phyloP scores from a whole-genome alignment of 305 asterid species.

The Fraxinus velutina region DNA sequence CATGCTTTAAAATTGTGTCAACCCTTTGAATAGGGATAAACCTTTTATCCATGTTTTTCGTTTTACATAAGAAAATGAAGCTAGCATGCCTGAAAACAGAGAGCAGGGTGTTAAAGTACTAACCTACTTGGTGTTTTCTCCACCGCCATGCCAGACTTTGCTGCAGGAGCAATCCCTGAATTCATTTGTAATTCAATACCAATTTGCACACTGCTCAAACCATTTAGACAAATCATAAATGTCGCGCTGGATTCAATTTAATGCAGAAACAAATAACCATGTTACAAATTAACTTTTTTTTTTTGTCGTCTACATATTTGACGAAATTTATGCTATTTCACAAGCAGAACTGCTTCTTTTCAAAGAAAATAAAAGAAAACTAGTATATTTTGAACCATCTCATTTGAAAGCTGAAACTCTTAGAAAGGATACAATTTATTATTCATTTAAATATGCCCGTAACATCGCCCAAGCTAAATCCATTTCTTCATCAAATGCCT shows the following conservation, averaged over 20 bases:
- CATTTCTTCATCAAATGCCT: not conserved
- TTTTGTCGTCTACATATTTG: not conserved
- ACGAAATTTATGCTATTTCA: not conserved
- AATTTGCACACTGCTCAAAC: not conserved
- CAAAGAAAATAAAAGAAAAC: not conserved
- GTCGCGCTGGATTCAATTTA: not conserved
- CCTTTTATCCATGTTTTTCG: not conserved
- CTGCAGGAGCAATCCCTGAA: constrained; percentile 29
- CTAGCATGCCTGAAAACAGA: not conserved
- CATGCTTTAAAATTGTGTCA: not conserved
- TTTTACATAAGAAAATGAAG: not conserved
- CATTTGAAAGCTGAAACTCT: not conserved
- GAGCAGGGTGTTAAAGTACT: constrained; percentile 16
- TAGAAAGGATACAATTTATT: not conserved
- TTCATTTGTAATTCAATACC: constrained; percentile 27
- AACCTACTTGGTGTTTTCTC: constrained; percentile 38
- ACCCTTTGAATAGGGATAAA: not conserved
- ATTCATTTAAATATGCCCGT: not conserved
- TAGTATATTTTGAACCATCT: not conserved
- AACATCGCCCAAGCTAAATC: not conserved
- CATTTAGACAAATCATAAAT: not conserved
- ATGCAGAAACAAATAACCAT: not conserved
- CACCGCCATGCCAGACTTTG: constrained; percentile 29
- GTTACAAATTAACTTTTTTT: not conserved
- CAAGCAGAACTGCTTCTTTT: not conserved